These are phyloP conservation scores for Colletotrichum graminicola DNA, from an alignment of 2,329 filamentous ascomycete species.

Conservation along the genomic window DNA sequence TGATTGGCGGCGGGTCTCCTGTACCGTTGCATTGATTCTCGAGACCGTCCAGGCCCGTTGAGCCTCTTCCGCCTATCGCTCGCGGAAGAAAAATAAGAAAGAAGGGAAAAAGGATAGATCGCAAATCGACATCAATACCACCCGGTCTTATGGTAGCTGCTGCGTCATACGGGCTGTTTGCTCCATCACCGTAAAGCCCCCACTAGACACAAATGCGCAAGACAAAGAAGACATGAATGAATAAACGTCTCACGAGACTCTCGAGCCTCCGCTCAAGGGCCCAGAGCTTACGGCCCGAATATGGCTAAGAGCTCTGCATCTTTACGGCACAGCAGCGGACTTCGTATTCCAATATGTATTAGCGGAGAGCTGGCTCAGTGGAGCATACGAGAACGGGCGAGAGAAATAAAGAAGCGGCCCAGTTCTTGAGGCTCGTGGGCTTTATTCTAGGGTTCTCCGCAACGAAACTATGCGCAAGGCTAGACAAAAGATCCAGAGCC, in stretches of 20 bases:
- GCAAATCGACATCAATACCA: not conserved
- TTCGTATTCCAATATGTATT: conserved; percentile 32
- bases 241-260: not conserved
- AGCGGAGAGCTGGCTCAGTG: conserved; percentile 18
- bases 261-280: conserved; percentile 18
- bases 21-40: conserved; percentile 27
- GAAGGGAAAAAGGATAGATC: not conserved
- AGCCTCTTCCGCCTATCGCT: not conserved
- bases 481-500: too few relatives aligned
- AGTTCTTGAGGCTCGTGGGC: not conserved
- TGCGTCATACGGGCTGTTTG: not conserved
- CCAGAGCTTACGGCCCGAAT: conserved; percentile 19
- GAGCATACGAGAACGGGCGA: not conserved
- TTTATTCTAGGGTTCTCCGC: not conserved
- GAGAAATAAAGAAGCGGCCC: not conserved
- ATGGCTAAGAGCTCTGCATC: conserved; percentile 13
- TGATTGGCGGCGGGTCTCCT: conserved; percentile 34
- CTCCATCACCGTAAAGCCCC: not conserved
- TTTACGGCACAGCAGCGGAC: conserved; percentile 25
- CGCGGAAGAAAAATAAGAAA: too few relatives aligned
- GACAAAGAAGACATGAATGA: not conserved
- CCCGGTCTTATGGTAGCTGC: not conserved
- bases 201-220: not conserved
- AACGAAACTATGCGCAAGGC: not conserved
- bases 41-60: not conserved